phyloP scores from a whole-genome alignment of 2,329 filamentous ascomycete species.

The Penicillium sp. region DNA sequence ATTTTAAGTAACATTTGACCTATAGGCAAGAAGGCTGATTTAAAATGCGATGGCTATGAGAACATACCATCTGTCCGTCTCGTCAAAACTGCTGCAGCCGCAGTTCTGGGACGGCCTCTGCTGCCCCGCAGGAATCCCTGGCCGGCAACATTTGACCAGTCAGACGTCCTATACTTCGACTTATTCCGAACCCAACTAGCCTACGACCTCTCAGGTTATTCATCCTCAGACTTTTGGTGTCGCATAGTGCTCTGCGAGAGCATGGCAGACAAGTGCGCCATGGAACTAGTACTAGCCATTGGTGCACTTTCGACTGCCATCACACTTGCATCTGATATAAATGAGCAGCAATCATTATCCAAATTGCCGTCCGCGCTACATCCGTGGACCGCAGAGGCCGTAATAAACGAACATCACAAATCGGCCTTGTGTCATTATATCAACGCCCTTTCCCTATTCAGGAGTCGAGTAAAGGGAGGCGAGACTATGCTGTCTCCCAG shows the following conservation, averaged over 20 bases:
- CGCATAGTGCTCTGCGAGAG: background rate
- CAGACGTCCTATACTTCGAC: background rate
- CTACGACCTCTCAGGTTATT: background rate
- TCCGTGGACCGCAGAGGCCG: background rate
- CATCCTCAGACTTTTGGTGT: background rate
- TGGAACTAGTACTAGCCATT: background rate
- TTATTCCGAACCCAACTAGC: background rate
- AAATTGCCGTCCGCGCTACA: background rate
- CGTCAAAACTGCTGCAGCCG: background rate
- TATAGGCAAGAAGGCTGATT: no score
- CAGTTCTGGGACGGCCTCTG: background rate
- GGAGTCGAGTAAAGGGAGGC: background rate
- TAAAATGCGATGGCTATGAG: no score
- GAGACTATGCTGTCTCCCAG: background rate
- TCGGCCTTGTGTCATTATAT: background rate
- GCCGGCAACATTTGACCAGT: no score
- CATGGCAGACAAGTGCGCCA: background rate
- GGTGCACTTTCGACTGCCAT: constrained; percentile 39
- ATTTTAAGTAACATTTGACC: no score
- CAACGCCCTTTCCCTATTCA: background rate
- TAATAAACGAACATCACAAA: constrained; percentile 26
- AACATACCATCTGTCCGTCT: background rate
- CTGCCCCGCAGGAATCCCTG: no score
- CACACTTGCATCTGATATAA: no score
- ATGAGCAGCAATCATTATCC: background rate